Evolutionary conservation across 306 rosid species (phyloP).

Genomic region (Bauhinia variegata): DNA sequence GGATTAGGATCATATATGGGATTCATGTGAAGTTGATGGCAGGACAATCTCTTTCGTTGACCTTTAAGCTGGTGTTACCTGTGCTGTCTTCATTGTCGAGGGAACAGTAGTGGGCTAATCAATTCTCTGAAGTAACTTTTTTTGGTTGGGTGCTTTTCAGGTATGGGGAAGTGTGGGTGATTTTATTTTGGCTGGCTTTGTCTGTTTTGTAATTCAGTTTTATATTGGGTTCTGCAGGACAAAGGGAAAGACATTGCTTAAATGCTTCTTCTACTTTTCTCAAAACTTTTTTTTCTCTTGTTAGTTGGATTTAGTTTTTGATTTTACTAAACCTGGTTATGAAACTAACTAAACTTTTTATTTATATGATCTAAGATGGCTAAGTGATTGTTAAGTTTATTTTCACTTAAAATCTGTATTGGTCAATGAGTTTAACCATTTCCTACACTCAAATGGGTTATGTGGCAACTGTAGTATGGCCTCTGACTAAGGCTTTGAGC

Average conservation of each 20-base stretch:
- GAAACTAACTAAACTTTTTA: conserved; percentile 3
- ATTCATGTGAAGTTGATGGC: conserved; percentile 40
- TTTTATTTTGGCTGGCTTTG: too few relatives aligned
- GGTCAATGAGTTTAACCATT: conserved; percentile 8
- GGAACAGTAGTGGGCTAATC: conserved; percentile 31
- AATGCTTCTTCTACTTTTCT: too few relatives aligned
- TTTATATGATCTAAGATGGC: conserved; percentile 28
- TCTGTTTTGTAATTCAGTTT: too few relatives aligned
- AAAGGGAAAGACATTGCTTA: too few relatives aligned
- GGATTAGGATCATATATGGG: conserved; percentile 30
- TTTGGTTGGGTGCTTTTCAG: conserved; percentile 34
- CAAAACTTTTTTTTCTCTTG: neutral
- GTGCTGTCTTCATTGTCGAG: conserved; percentile 38
- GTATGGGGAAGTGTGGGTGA: too few relatives aligned
- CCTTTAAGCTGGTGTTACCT: conserved; percentile 35
- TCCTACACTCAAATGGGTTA: neutral
- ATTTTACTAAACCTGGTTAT: conserved; percentile 5
- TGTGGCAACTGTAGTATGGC: neutral
- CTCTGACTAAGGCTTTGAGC: neutral
- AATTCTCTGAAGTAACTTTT: conserved; percentile 31
- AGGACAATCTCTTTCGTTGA: conserved; percentile 25
- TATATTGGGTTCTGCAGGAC: too few relatives aligned
- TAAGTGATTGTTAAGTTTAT: too few relatives aligned
- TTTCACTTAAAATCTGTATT: too few relatives aligned
- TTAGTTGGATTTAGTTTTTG: conserved; percentile 2